A percentile compares a stretch with the other conserved stretches of the same genome.
Evolutionary conservation across 1,284 basidiomycete species (phyloP).

Genomic region (Apiotrichum siamense): DNA sequence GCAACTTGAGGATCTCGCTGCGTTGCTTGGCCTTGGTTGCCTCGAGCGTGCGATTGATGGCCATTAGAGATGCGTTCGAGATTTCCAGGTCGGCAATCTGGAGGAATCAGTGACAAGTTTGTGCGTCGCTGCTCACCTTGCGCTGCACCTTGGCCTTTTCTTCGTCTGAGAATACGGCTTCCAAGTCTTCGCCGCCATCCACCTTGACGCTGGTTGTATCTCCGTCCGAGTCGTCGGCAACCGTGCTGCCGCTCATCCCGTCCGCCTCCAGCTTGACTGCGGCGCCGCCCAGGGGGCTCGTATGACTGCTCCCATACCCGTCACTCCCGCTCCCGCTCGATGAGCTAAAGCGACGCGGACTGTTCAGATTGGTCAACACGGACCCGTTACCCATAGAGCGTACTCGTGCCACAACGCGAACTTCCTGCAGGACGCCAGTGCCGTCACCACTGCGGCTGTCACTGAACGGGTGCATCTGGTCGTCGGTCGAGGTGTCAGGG

Average conservation of each 20-base stretch:
- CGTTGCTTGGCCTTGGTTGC: conserved; percentile 42
- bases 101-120: not conserved
- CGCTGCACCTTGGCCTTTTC: conserved; percentile 36
- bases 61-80: conserved; percentile 41
- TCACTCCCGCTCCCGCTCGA: conserved; percentile 1
- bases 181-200: conserved; percentile 5
- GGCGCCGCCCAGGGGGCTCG: not conserved
- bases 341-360: not conserved
- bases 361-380: not conserved
- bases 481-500: not conserved
- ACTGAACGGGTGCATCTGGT: not conserved
- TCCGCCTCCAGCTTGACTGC: not conserved
- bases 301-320: not conserved
- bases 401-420: not conserved
- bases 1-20: conserved; percentile 36
- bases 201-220: conserved; percentile 3
- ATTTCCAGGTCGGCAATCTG: conserved; percentile 46
- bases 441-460: no score
- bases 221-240: conserved; percentile 6
- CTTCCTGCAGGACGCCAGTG: no score
- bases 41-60: conserved; percentile 44
- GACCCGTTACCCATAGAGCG: not conserved
- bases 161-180: conserved; percentile 2
- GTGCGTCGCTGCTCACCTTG: conserved; percentile 24
- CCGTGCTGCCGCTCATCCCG: conserved; percentile 9